A percentile compares a stretch with the other conserved stretches of the same genome.
Evolutionary conservation across 83 land plant species (phyloP).

Genomic region (Picea mariana): DNA sequence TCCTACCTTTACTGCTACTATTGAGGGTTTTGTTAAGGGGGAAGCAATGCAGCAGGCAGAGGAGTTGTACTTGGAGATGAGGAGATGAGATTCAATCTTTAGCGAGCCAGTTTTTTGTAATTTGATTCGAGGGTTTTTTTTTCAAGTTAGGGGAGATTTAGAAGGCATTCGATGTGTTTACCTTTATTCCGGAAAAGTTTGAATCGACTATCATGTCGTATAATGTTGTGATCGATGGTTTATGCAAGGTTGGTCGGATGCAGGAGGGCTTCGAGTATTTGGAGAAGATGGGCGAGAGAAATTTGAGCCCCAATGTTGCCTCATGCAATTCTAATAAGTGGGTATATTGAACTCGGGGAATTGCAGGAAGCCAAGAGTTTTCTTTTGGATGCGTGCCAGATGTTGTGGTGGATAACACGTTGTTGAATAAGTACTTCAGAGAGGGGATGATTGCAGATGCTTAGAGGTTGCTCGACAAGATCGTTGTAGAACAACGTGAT

Average conservation of each 20-base stretch:
- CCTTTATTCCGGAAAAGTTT: conserved; percentile 40
- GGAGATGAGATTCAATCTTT: conserved; percentile 54
- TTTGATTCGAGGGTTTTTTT: conserved; percentile 53
- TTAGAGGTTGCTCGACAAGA: conserved; percentile 42
- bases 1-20: conserved; percentile 50
- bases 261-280: conserved; percentile 52
- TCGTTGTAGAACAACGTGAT: conserved; percentile 38
- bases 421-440: conserved; percentile 45
- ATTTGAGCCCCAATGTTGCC: conserved; percentile 51
- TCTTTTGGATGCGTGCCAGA: neutral
- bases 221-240: conserved; percentile 53
- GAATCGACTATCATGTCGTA: conserved; percentile 54
- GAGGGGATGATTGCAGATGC: conserved; percentile 44
- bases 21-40: conserved; percentile 44
- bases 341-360: conserved; percentile 36
- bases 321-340: conserved; percentile 57
- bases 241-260: conserved; percentile 32
- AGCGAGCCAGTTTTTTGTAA: conserved; percentile 65
- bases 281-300: conserved; percentile 50
- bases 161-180: conserved; percentile 53
- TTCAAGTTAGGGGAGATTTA: conserved; percentile 41
- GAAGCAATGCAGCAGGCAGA: conserved; percentile 48
- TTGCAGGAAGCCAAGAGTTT: conserved; percentile 56
- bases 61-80: conserved; percentile 61
- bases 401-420: conserved; percentile 29